Conservation (phyloP, 257 asterid species). For the Ballota nigra region DNA sequence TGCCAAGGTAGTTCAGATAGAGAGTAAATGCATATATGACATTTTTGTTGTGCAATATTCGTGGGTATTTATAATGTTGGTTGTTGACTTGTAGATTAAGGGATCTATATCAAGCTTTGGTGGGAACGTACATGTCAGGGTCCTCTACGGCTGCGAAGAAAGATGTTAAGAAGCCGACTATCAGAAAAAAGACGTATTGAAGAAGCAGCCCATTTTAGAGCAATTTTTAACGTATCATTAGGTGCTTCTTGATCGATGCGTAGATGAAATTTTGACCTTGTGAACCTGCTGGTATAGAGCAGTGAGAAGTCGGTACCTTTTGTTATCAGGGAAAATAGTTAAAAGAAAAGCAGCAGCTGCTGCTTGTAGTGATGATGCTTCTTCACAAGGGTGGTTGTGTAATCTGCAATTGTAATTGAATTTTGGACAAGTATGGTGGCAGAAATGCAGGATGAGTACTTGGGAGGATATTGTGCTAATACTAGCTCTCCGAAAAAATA, state of each 20-base stretch:
- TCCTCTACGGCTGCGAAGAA: slow-evolving; percentile 47
- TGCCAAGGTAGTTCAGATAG: slow-evolving; percentile 67
- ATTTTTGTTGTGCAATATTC: background rate
- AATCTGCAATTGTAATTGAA: background rate
- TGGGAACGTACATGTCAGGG: slow-evolving; percentile 39
- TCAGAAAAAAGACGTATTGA: slow-evolving; percentile 72
- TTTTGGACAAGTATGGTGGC: background rate
- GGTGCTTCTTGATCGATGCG: slow-evolving; percentile 5
- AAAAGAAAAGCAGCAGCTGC: background rate
- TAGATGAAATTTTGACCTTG: background rate
- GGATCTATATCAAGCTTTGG: slow-evolving; percentile 59
- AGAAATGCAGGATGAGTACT: background rate
- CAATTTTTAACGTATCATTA: background rate
- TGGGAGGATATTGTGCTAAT: background rate
- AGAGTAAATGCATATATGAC: background rate
- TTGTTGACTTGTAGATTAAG: slow-evolving; percentile 47
- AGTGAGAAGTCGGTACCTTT: background rate
- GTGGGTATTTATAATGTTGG: background rate
- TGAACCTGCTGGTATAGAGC: background rate
- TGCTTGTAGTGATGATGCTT: background rate
- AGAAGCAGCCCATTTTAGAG: background rate
- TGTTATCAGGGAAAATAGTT: background rate
- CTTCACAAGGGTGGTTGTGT: background rate
- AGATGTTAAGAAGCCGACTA: slow-evolving; percentile 53
- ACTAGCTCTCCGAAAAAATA: background rate